Conservation (phyloP, 345 rosid species). For the Zanthoxylum bungeanum region DNA sequence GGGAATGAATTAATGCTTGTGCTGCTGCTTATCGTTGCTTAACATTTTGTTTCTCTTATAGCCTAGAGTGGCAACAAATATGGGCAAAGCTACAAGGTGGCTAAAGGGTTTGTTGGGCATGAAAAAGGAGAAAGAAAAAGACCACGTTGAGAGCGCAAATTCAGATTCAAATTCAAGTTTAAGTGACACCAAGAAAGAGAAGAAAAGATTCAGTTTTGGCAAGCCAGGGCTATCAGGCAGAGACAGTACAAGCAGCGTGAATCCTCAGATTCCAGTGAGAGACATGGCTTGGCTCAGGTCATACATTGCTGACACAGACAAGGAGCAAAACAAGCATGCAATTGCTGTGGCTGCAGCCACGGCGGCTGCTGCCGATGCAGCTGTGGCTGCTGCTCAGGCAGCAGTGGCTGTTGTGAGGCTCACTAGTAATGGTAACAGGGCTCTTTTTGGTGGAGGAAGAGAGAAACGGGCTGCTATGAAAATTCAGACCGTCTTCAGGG, state of each 20-base stretch:
- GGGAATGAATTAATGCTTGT: slow-evolving; percentile 5
- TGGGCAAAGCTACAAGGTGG: slow-evolving; percentile 79
- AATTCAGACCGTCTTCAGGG: slow-evolving; percentile 62
- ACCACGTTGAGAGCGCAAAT: slow-evolving; percentile 13
- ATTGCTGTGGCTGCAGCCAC: slow-evolving; percentile 55
- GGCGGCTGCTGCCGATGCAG: slow-evolving; percentile 50
- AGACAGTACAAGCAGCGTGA: background rate
- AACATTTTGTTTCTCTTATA: slow-evolving; percentile 13
- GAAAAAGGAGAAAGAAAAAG: slow-evolving; percentile 45
- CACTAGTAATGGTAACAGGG: slow-evolving; percentile 38
- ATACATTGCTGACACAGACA: slow-evolving; percentile 39
- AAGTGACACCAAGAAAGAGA: slow-evolving; percentile 35
- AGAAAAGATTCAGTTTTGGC: slow-evolving; percentile 51
- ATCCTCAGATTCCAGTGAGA: slow-evolving; percentile 17
- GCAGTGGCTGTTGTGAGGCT: slow-evolving; percentile 50
- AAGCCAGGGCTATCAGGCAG: slow-evolving; percentile 27
- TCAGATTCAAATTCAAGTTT: slow-evolving; percentile 23
- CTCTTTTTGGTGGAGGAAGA: slow-evolving; percentile 24
- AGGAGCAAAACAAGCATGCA: slow-evolving; percentile 52
- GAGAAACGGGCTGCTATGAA: slow-evolving; percentile 49
- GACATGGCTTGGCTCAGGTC: slow-evolving; percentile 42
- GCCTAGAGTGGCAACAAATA: slow-evolving; percentile 16
- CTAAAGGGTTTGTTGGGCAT: slow-evolving; percentile 62
- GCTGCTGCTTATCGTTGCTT: background rate
- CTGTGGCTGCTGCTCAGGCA: slow-evolving; percentile 52